Evolutionary conservation across 2,329 filamentous ascomycete genomes (phyloP).

Genomic region (Cladophialophora exuberans): DNA sequence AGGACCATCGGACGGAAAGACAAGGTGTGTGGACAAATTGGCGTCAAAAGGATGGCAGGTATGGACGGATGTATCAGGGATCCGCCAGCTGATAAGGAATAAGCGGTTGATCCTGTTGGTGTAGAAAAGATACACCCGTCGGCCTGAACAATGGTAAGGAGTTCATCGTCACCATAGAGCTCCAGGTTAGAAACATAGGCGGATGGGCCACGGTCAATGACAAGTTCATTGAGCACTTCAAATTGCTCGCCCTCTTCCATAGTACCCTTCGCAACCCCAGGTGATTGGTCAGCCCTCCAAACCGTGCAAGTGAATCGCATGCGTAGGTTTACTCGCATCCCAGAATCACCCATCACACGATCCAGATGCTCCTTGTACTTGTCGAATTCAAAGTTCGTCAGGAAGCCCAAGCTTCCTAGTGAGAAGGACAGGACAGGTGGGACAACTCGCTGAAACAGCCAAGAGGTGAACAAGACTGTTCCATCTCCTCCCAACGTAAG

Average conservation of each 20-base stretch:
- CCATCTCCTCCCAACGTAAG: conserved; percentile 92
- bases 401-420: conserved; percentile 86
- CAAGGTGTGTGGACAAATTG: conserved; percentile 95
- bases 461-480: conserved; percentile 94
- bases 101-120: conserved; percentile 90
- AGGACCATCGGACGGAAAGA: conserved; percentile 98
- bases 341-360: conserved; percentile 87
- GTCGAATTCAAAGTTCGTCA: conserved; percentile 96
- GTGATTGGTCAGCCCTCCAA: conserved; percentile 67
- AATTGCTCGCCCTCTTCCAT: conserved; percentile 92
- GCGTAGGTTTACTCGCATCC: conserved; percentile 95
- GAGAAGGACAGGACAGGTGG: conserved; percentile 92
- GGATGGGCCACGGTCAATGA: conserved; percentile 95
- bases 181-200: conserved; percentile 97
- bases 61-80: conserved; percentile 96
- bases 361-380: conserved; percentile 85
- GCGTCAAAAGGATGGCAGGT: conserved; percentile 92
- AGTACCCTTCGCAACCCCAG: conserved; percentile 55
- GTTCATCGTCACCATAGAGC: conserved; percentile 91
- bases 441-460: conserved; percentile 94
- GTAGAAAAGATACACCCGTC: conserved; percentile 98
- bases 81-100: conserved; percentile 92
- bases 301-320: conserved; percentile 99
- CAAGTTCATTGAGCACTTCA: conserved; percentile 96
- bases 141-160: conserved; percentile 92